Base-by-base conservation (phyloP, 345 rosid genomes). In the Microthlaspi erraticum region DNA sequence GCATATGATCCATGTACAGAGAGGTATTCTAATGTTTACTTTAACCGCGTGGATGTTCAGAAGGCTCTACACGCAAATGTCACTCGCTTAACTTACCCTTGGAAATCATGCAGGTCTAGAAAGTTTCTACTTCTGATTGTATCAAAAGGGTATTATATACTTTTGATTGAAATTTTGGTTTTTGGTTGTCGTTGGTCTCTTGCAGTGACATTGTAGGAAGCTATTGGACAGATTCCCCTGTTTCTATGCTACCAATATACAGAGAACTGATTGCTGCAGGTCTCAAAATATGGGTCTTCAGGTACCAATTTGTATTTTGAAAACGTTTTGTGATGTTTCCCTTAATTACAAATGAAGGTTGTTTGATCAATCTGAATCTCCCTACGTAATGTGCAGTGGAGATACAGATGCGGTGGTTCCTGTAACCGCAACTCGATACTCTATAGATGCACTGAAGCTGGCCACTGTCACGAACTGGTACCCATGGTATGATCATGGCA, bases 1-100 rank as follows among this genome's bases (percentile, higher is more conserved):
- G 96, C 96, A 34, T 91, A 88, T 67, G 99, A 94, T 88, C 99
- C 99, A 13, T 94, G 98, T 81, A 88, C 92, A 2, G 98, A 85
- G 74, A 85, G 98, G 75, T 81, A 91, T 76, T 81, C 99, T 0
- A 57, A 57, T 61, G 77, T 79, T 77, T 91, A 94, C 70, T 91
- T 94, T 79, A 94, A 94, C 75, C 82, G 10, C 11, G 86, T 74
- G 0, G 90, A 91, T 55, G 99, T 91, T 66, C 99, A 94, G 81
- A 83, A 81, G 69, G 99, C 96, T 34, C 72, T 94, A 51, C 98
- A 94, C 68, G 99, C 92, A 34, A 94, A 94, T 75, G 83, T 87
- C 64, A 91, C 98, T 17, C 71, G 83, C 50, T 74, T 94, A 51
- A 53, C 81, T 31, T 88, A 94, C 74, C 83, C 85, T 44, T 94